phyloP scores from a whole-genome alignment of 2,329 filamentous ascomycete genomes.

The Diplodia corticola region DNA sequence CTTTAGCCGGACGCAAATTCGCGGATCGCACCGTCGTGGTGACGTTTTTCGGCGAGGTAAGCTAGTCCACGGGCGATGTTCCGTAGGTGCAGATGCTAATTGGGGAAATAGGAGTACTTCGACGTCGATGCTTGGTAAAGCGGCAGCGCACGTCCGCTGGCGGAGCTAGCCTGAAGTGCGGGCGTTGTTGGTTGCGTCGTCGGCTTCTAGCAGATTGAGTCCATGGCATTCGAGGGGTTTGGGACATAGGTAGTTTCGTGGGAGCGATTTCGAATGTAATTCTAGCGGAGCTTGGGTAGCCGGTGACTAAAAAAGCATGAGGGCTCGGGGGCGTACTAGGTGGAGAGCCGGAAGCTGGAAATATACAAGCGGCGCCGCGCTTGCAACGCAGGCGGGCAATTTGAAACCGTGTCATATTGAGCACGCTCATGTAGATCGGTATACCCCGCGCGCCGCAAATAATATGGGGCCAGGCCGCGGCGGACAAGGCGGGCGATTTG shows the following conservation, averaged over 20 bases:
- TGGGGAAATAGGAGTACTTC: conserved; percentile 23
- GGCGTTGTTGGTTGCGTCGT: conserved; percentile 8
- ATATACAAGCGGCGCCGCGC: conserved; percentile 2
- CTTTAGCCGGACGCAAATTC: conserved; percentile 94
- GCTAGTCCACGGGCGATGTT: neutral
- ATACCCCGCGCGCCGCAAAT: conserved; percentile 9
- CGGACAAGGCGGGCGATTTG: conserved; percentile 12
- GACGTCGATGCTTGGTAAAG: conserved; percentile 26
- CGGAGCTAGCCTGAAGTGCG: neutral
- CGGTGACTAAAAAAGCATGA: conserved; percentile 19
- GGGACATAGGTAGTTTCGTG: conserved; percentile 2
- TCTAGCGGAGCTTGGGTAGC: conserved; percentile 21
- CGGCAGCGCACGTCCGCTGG: neutral
- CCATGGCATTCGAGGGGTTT: conserved; percentile 5
- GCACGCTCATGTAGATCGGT: conserved; percentile 16
- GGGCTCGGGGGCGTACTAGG: conserved; percentile 1
- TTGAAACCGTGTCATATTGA: conserved; percentile 13
- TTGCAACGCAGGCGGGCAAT: conserved; percentile 3
- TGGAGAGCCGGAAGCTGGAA: conserved; percentile 1
- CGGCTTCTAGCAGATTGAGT: conserved; percentile 15
- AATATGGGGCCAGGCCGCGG: neutral
- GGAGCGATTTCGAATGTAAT: conserved; percentile 19
- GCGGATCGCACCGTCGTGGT: conserved; percentile 94
- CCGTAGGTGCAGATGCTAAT: neutral
- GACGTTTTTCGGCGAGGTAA: conserved; percentile 92